phyloP scores from a whole-genome alignment of 495 filamentous ascomycete species.

The Usnea hakonensis region DNA sequence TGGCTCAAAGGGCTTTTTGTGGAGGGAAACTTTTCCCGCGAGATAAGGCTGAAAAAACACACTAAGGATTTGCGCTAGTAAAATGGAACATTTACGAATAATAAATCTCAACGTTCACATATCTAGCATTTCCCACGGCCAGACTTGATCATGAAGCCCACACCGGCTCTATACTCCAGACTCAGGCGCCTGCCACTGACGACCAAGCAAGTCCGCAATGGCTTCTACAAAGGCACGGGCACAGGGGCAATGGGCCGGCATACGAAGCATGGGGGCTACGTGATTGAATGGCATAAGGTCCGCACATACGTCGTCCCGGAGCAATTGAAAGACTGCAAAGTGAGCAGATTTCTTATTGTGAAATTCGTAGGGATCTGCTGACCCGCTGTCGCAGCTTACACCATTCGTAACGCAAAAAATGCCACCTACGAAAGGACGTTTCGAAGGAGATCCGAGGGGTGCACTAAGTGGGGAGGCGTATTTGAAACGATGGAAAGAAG shows the following conservation, averaged over 20 bases:
- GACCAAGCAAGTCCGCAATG: constrained; percentile 86
- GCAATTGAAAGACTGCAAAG: constrained; percentile 60
- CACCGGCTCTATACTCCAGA: constrained; percentile 56
- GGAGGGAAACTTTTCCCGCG: constrained; percentile 9
- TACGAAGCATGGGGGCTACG: constrained; percentile 75
- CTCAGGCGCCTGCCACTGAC: constrained; percentile 67
- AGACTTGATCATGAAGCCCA: constrained; percentile 44
- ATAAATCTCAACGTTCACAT: background rate
- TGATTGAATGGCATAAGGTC: constrained; percentile 76
- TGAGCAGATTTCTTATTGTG: constrained; percentile 31
- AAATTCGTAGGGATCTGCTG: constrained; percentile 1
- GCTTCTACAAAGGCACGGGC: constrained; percentile 93
- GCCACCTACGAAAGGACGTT: constrained; percentile 39
- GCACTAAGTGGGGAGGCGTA: constrained; percentile 52
- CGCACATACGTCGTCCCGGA: constrained; percentile 81
- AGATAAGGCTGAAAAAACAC: constrained; percentile 18
- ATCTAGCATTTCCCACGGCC: background rate
- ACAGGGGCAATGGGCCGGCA: constrained; percentile 80
- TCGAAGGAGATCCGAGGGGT: constrained; percentile 40
- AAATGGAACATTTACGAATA: background rate
- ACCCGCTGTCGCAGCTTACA: constrained; percentile 54
- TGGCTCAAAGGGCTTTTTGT: background rate
- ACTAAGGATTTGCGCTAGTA: constrained; percentile 6
- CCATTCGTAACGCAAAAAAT: constrained; percentile 75
- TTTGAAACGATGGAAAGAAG: constrained; percentile 58